Conservation (phyloP, 805 yeast genomes). For the Candida germanica region DNA sequence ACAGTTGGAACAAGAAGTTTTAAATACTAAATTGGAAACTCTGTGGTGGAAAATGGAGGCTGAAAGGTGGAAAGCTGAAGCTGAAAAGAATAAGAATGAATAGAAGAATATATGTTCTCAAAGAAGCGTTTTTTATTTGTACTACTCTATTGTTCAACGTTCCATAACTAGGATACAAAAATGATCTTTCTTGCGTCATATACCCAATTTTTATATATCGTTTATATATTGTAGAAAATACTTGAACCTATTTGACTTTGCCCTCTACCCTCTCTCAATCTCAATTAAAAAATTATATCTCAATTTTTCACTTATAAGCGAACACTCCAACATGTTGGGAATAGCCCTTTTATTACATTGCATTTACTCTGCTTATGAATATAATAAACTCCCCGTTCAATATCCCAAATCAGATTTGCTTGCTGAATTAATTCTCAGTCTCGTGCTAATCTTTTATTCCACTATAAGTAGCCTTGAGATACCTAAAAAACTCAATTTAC, state of each 20-base stretch:
- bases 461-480: slow-evolving; percentile 18
- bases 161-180: too few relatives aligned
- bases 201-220: too few relatives aligned
- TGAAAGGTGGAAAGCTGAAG: slow-evolving; percentile 6
- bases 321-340: slow-evolving; percentile 7
- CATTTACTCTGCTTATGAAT: slow-evolving; percentile 53
- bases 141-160: too few relatives aligned
- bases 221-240: too few relatives aligned
- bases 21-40: slow-evolving; percentile 3
- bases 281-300: too few relatives aligned
- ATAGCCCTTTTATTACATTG: slow-evolving; percentile 39
- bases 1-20: slow-evolving; percentile 7
- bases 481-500: slow-evolving; percentile 9
- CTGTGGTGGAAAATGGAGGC: slow-evolving; percentile 14
- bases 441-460: slow-evolving; percentile 40
- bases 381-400: slow-evolving; percentile 33
- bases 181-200: too few relatives aligned
- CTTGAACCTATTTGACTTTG: too few relatives aligned
- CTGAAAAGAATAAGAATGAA: slow-evolving; percentile 5
- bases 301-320: not conserved
- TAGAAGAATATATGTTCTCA: too few relatives aligned
- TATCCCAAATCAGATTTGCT: slow-evolving; percentile 37
- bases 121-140: too few relatives aligned
- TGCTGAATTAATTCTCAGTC: slow-evolving; percentile 49
- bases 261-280: too few relatives aligned